Evolutionary conservation across 257 asterid species (phyloP), one percentile per base, ranked within the genome.

Genomic region (Nyctanthes arbortristis): DNA sequence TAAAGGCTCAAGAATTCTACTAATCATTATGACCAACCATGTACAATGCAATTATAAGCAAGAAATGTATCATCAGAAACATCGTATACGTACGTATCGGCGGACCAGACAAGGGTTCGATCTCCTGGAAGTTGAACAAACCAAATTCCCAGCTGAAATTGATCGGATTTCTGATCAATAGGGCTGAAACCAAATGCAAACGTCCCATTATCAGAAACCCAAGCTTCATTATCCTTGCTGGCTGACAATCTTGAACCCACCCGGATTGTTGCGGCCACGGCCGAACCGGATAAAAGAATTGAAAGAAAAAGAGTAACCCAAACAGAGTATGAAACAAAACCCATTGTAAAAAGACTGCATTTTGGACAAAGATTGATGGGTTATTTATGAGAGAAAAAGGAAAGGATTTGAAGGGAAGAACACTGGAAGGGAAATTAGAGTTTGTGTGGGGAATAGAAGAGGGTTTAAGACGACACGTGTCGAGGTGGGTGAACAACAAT

Each of bases 181-280:
- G 89, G 78, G 0, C 76, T 62, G 62, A 90, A 88, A 16, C 98
- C 98, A 32, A 92, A 87, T 12, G 97, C 97, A 58, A 88, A 92
- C 4, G 92, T 88, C 56, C 89, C 87, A 40, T 92, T 92, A 24
- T 82, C 83, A 60, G 97, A 92, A 73, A 84, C 49, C 98, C 98
- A 92, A n/a, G 88, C 85, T 66, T 63, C 75, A 16, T 52, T 52
- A 63, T 79, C 66, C 73, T 90, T 81, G 24, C 78, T 76, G 2
- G 96, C 96, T 2, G 69, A 34, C 73, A 93, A 75, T 65, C 83
- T 87, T 33, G 96, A 87, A 9, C 96, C 95, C 67, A 78, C 78
- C 7, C 73, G 66, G 36, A 90, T 54, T 61, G 84, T 75, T 40
- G 82, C 80, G 59, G 84, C 57, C 55, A 56, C 30, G 28, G 39